A percentile compares a stretch with the other conserved stretches of the same genome.
Conservation (phyloP, 768 basidiomycete species). For the Termitomyces sp. region DNA sequence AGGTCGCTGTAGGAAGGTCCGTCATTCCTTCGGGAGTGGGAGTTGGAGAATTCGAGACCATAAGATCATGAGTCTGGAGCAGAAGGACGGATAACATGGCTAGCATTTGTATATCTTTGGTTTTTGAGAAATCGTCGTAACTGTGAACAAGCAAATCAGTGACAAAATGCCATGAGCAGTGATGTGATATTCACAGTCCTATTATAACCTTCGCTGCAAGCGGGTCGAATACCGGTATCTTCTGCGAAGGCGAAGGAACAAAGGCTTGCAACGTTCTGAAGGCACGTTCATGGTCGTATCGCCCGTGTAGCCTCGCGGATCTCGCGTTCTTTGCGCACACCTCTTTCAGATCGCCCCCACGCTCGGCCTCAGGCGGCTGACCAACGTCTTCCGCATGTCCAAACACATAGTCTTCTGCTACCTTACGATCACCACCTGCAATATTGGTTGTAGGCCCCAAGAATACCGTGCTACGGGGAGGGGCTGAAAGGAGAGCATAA, state of each 20-base stretch:
- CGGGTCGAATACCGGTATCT: conserved; percentile 21
- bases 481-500: conserved; percentile 38
- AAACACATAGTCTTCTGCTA: conserved; percentile 57
- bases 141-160: conserved; percentile 20
- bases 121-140: conserved; percentile 36
- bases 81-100: conserved; percentile 74
- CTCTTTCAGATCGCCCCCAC: conserved; percentile 31
- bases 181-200: conserved; percentile 40
- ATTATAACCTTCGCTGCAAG: conserved; percentile 38
- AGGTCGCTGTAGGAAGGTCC: not conserved
- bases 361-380: not conserved
- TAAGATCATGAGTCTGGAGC: conserved; percentile 42
- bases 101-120: conserved; percentile 77
- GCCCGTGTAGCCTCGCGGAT: conserved; percentile 53
- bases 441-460: conserved; percentile 50
- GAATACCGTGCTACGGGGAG: conserved; percentile 56
- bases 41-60: conserved; percentile 10
- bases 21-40: conserved; percentile 8
- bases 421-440: conserved; percentile 48
- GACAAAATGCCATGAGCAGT: conserved; percentile 1
- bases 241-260: conserved; percentile 28
- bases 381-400: conserved; percentile 5
- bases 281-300: conserved; percentile 68
- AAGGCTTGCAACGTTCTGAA: conserved; percentile 56
- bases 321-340: conserved; percentile 60